Base-by-base conservation (phyloP, 768 basidiomycete species). In the Lactifluus subvellereus region DNA sequence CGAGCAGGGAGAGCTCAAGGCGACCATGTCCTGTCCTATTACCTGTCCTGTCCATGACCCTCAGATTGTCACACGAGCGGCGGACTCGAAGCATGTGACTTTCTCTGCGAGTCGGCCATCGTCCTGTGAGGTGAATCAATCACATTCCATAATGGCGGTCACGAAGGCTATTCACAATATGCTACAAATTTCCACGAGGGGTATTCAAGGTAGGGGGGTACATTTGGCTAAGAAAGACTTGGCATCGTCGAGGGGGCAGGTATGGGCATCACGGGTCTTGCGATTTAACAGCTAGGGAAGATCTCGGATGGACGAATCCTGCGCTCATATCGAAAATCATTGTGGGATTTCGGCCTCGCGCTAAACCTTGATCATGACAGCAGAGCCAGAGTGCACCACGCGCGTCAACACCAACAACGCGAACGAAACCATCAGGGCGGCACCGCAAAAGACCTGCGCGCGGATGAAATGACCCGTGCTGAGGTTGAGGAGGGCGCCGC, bases 401-500 rank as follows among this genome's bases (percentile, higher is more conserved):
- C 65, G 63, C 37, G 63, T 47, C 8, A 57, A 10, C 7, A 40
- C 38, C n/a, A 66, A 22, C 30, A 7, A 43, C 10, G 22, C 16
- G 3, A 45, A 43, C 2, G 56, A 47, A 33, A 45, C 5, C 37
- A 64, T 47, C 48, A 58, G 37, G 30, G n/a, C 22, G 27, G 52
- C 40, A n/a, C 48, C 65, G 35, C 65, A 49, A 50, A 66, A 65
- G 3, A 59, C 20, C 37, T 66, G 65, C 7, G 64, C 54, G 35
- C 40, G 63, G 14, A 65, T 2, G 32, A 59, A 66, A 9, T 66
- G 14, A 11, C 65, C 65, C 32, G 47, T 58, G 13, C 47, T 4
- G 30, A 63, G 22, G 58, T 66, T 54, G 37, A 66, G 57, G 18
- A 66, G 62, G 2, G 62, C 54, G 7, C 71, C 71, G 14, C 53